A percentile compares a stretch with the other conserved stretches of the same genome.
phyloP scores from a whole-genome alignment of 345 rosid species.

The Capsella bursapastoris region DNA sequence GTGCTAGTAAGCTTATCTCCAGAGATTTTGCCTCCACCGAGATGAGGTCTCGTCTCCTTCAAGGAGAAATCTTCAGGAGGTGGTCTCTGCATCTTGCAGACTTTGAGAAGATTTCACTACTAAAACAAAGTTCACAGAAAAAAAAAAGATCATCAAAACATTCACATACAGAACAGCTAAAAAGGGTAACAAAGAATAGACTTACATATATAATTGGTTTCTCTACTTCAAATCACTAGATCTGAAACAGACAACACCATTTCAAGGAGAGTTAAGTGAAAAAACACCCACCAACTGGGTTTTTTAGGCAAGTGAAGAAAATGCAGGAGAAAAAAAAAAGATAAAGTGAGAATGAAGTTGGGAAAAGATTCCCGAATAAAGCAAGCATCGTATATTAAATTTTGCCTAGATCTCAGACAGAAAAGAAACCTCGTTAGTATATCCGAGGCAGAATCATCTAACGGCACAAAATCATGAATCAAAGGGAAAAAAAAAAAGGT shows the following conservation, averaged over 20 bases:
- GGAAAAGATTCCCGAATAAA: slow-evolving; percentile 38
- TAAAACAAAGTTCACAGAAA: slow-evolving; percentile 14
- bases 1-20: slow-evolving; percentile 90
- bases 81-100: slow-evolving; percentile 72
- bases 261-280: background rate
- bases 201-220: slow-evolving; percentile 26
- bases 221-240: slow-evolving; percentile 53
- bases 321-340: slow-evolving; percentile 17
- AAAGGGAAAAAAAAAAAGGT: background rate
- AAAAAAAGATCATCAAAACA: background rate
- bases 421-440: slow-evolving; percentile 40
- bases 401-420: slow-evolving; percentile 25
- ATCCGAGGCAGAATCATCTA: slow-evolving; percentile 38
- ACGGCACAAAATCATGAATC: slow-evolving; percentile 38
- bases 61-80: slow-evolving; percentile 75
- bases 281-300: background rate
- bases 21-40: slow-evolving; percentile 74
- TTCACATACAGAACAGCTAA: background rate
- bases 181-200: slow-evolving; percentile 30
- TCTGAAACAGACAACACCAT: slow-evolving; percentile 47
- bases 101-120: slow-evolving; percentile 14
- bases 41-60: slow-evolving; percentile 87
- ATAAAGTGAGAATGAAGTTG: background rate
- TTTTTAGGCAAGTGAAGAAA: slow-evolving; percentile 35
- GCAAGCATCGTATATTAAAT: slow-evolving; percentile 22